Conservation (phyloP, 179 eudicot species). For the Corrigiola litoralis region DNA sequence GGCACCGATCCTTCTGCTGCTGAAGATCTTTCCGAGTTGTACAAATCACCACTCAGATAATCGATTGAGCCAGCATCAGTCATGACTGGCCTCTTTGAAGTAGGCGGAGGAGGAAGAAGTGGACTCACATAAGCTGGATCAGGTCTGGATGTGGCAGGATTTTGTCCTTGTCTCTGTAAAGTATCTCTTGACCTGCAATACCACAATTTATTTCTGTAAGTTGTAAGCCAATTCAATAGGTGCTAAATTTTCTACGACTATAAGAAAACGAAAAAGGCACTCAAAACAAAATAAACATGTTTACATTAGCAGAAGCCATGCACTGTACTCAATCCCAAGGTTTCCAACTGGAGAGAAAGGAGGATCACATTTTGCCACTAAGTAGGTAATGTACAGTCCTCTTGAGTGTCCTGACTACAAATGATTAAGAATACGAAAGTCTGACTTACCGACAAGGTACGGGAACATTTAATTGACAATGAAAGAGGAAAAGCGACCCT, state of each 20-base stretch:
- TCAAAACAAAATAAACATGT: neutral
- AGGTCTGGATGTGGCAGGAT: conserved; percentile 19
- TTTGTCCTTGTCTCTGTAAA: conserved; percentile 43
- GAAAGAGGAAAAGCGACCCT: neutral
- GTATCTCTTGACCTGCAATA: conserved; percentile 63
- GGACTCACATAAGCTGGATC: conserved; percentile 44
- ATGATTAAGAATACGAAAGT: neutral
- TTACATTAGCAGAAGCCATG: neutral
- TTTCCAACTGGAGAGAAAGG: neutral
- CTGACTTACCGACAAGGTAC: neutral
- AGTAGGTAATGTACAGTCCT: no score
- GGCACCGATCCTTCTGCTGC: conserved; percentile 33
- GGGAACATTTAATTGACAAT: no score
- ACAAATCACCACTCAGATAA: conserved; percentile 72
- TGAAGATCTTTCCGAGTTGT: conserved; percentile 40
- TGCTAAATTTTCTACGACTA: neutral
- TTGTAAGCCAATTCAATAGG: neutral
- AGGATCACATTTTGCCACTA: neutral
- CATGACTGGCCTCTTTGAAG: conserved; percentile 51
- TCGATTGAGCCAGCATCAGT: conserved; percentile 43
- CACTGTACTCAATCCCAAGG: neutral
- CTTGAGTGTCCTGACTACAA: neutral
- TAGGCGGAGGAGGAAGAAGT: conserved; percentile 72
- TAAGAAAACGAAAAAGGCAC: neutral
- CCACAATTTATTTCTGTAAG: neutral